phyloP scores from a whole-genome alignment of 2,329 filamentous ascomycete species.

The Microsporum audouinii region DNA sequence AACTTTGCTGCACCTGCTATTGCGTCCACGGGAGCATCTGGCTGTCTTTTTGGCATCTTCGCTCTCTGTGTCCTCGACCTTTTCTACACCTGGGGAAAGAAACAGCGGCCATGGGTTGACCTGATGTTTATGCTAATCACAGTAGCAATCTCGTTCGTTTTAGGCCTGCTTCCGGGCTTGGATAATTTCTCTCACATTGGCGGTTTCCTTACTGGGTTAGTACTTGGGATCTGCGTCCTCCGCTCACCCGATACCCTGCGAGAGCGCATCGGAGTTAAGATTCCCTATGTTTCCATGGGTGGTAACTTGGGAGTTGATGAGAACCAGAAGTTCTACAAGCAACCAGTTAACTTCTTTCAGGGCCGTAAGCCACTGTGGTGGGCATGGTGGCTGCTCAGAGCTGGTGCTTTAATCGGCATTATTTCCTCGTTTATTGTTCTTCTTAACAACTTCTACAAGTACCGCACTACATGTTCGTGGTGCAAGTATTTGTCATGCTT shows the following conservation, averaged over 20 bases:
- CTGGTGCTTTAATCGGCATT: slow-evolving; percentile 64
- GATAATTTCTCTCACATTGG: slow-evolving; percentile 98
- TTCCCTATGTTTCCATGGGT: slow-evolving; percentile 60
- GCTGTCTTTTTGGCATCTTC: slow-evolving; percentile 81
- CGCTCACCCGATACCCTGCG: slow-evolving; percentile 77
- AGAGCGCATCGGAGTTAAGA: slow-evolving; percentile 58
- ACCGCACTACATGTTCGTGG: slow-evolving; percentile 66
- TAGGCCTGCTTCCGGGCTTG: slow-evolving; percentile 80
- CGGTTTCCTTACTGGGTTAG: slow-evolving; percentile 84
- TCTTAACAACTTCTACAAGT: slow-evolving; percentile 81
- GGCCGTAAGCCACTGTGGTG: slow-evolving; percentile 90
- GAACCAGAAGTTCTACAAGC: slow-evolving; percentile 47
- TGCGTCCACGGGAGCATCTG: slow-evolving; percentile 79
- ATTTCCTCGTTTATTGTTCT: slow-evolving; percentile 77
- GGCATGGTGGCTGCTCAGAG: slow-evolving; percentile 88
- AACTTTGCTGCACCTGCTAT: slow-evolving; percentile 79
- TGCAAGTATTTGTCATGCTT: slow-evolving; percentile 92
- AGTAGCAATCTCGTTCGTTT: slow-evolving; percentile 76
- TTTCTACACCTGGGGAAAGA: slow-evolving; percentile 81
- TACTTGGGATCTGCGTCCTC: slow-evolving; percentile 73
- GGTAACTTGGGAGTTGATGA: slow-evolving; percentile 32
- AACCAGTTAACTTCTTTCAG: slow-evolving; percentile 48
- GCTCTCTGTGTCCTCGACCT: slow-evolving; percentile 81
- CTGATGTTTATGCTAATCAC: slow-evolving; percentile 79
- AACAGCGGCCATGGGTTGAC: slow-evolving; percentile 65